A percentile compares a stretch with the other conserved stretches of the same genome.
Conservation (phyloP, 1,139 yeast genomes). For the Sugiyamaella neomexicana region DNA sequence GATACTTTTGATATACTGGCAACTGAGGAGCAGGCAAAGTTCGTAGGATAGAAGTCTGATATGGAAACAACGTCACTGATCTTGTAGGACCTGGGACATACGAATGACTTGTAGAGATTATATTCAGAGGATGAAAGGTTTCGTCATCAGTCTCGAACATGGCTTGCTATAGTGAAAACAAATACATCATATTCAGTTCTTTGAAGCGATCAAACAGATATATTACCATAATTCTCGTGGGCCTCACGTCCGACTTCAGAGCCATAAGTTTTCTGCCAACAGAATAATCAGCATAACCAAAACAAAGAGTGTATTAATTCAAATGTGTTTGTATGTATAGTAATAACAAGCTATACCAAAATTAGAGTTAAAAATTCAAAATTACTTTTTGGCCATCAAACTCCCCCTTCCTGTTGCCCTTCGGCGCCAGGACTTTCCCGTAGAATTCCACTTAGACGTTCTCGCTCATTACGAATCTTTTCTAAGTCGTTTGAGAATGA, state of each 20-base stretch:
- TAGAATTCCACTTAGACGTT: constrained; percentile 25
- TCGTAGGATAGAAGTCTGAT: neutral
- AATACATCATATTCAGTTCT: neutral
- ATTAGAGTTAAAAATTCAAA: neutral
- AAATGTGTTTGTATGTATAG: neutral
- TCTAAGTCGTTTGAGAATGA: constrained; percentile 31
- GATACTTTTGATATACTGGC: constrained; percentile 21
- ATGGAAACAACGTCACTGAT: neutral
- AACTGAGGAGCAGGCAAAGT: constrained; percentile 12
- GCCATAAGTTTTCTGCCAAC: neutral
- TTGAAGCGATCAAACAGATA: neutral
- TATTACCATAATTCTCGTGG: neutral
- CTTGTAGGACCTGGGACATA: neutral
- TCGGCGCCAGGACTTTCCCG: constrained; percentile 17
- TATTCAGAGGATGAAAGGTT: neutral
- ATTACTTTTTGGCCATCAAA: neutral
- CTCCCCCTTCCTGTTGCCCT: neutral
- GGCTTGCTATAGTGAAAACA: neutral
- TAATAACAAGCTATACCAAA: neutral
- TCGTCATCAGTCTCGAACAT: neutral
- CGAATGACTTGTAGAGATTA: neutral
- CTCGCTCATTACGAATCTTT: constrained; percentile 30
- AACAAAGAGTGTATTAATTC: neutral
- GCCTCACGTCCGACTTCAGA: neutral
- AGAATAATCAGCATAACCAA: neutral